Evolutionary conservation across 805 yeast genomes (phyloP).

Genomic region (Nakazawaea ambrosiae): DNA sequence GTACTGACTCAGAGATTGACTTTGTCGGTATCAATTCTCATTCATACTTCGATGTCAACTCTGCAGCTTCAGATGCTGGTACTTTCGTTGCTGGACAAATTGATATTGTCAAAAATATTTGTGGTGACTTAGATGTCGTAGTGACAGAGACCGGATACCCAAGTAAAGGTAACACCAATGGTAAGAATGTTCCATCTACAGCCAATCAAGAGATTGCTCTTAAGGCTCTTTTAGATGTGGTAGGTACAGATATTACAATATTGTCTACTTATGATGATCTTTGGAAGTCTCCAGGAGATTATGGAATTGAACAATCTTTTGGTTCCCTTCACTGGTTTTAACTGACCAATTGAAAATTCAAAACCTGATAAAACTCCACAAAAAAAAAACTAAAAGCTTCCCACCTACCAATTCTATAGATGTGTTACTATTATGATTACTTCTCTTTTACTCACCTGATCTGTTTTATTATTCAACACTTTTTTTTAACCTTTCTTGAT

Average conservation of each 20-base stretch:
- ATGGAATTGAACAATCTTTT: constrained; percentile 82
- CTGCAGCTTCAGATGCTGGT: constrained; percentile 66
- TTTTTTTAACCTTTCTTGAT: too few species aligned
- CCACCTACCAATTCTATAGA: too few species aligned
- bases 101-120: constrained; percentile 41
- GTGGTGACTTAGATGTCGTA: constrained; percentile 47
- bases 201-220: constrained; percentile 72
- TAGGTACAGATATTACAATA: constrained; percentile 59
- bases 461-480: too few species aligned
- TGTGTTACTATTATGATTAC: too few species aligned
- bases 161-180: constrained; percentile 62
- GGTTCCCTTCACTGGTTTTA: constrained; percentile 45
- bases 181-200: constrained; percentile 61
- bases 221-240: constrained; percentile 46
- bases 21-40: constrained; percentile 84
- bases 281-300: constrained; percentile 83
- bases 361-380: neutral
- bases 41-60: constrained; percentile 65
- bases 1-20: constrained; percentile 66
- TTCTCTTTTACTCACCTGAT: too few species aligned
- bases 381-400: neutral
- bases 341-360: too few species aligned
- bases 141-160: constrained; percentile 93
- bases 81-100: constrained; percentile 60
- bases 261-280: constrained; percentile 76